Base-by-base conservation (phyloP, 2,329 filamentous ascomycete genomes). In the Rugonectria rugulosa region DNA sequence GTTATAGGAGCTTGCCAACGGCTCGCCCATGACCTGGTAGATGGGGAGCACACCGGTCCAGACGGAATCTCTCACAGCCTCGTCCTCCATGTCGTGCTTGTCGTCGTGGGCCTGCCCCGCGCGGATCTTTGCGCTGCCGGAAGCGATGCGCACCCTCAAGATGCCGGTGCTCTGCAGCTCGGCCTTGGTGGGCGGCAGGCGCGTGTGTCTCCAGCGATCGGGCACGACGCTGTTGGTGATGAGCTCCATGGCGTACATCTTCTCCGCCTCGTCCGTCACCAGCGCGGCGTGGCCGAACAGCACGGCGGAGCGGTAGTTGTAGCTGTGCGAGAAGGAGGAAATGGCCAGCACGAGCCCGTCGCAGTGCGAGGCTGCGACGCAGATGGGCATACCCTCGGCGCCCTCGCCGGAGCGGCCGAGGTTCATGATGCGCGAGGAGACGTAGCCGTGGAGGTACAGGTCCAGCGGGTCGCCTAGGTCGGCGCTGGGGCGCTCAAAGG, bases 391-490 rank as follows among this genome's bases (percentile, higher is more conserved):
- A 9, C 88, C 88, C 20, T 77, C 67, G 20, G 62, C 41, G 14
- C 57, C 51, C 1, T 53, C 53, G 19, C 53, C 63, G 3, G 50
- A 57, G 37, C 73, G 65, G 12, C 85, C 79, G 7, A 89, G 72
- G 60, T 88, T 88, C 80, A 94, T 89, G 27, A 97, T 79, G 7
- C 92, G 88, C 1, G 87, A 87, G 56, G 87, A 90, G 64, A 94
- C 88, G 72, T 94, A 96, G 68, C 91, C 91, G 73, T 96, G 92
- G 7, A 96, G 81, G 72, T 96, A 96, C 59, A 89, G 81, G 54
- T 92, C 88, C 5, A 92, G 79, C 0, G 88, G 85, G 61, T 92
- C 87, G 45, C 82, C 79, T 15, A 83, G 72, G 47, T 80, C 79
- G 14, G 85, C 80, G 49, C 82, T 87, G 5, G 88, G 88, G 0